phyloP scores from a whole-genome alignment of 495 filamentous ascomycete genomes.

The Aspergillus asperescens region DNA sequence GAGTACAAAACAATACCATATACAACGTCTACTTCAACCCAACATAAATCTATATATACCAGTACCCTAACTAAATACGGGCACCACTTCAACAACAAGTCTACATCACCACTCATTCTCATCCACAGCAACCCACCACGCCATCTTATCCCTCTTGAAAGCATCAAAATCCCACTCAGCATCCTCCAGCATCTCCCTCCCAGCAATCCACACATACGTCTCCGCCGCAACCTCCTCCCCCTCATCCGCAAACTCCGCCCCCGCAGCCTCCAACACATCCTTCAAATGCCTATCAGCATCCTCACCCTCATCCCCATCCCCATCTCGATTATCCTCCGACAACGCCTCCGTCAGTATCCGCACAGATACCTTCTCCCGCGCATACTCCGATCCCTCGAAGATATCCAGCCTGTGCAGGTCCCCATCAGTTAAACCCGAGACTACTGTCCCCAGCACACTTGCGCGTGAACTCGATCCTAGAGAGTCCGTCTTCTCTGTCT shows the following conservation, averaged over 20 bases:
- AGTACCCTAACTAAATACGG: not conserved
- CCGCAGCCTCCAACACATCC: constrained; percentile 30
- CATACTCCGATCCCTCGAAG: constrained; percentile 79
- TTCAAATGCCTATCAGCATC: constrained; percentile 20
- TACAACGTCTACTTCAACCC: not conserved
- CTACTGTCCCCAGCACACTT: constrained; percentile 73
- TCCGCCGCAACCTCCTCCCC: constrained; percentile 56
- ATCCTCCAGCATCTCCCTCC: constrained; percentile 48
- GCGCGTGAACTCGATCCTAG: not conserved
- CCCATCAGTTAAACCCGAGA: constrained; percentile 69
- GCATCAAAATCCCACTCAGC: constrained; percentile 79
- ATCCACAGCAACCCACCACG: constrained; percentile 42
- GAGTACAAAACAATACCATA: not conserved
- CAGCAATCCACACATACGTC: constrained; percentile 71
- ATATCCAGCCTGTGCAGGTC: constrained; percentile 72
- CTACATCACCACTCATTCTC: constrained; percentile 34
- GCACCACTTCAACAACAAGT: not conserved
- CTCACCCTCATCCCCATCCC: constrained; percentile 3
- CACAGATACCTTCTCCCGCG: constrained; percentile 55
- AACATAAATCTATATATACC: not conserved
- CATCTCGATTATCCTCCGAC: constrained; percentile 2
- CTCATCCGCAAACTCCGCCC: constrained; percentile 27
- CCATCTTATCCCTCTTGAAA: constrained; percentile 64
- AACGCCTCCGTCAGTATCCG: constrained; percentile 45
- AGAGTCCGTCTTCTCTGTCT: not conserved